Conservation (phyloP, 2,329 filamentous ascomycete species). For the Xylariaceae sp. region DNA sequence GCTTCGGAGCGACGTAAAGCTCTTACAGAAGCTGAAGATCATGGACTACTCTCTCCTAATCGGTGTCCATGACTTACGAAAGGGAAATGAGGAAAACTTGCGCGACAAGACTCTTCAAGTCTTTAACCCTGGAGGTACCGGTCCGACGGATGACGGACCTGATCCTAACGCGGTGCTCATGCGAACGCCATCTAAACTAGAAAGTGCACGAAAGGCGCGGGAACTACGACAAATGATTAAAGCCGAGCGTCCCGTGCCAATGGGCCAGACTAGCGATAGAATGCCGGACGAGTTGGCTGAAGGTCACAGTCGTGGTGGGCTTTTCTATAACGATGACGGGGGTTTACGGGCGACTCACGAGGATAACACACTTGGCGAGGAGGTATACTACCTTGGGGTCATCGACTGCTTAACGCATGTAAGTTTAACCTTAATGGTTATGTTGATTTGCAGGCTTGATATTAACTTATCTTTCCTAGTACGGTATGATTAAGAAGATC, state of each 20-base stretch:
- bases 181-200: slow-evolving; percentile 90
- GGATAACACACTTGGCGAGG: slow-evolving; percentile 80
- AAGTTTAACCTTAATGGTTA: slow-evolving; percentile 50
- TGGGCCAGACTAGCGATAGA: slow-evolving; percentile 79
- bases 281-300: slow-evolving; percentile 91
- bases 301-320: slow-evolving; percentile 69
- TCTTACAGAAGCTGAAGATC: slow-evolving; percentile 88
- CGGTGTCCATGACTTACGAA: slow-evolving; percentile 87
- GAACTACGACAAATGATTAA: slow-evolving; percentile 93
- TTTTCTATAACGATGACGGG: slow-evolving; percentile 95
- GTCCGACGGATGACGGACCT: slow-evolving; percentile 60
- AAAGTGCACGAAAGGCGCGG: slow-evolving; percentile 87
- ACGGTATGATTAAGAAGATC: slow-evolving; percentile 90
- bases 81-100: slow-evolving; percentile 94
- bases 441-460: not conserved
- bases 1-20: slow-evolving; percentile 81
- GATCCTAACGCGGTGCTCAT: slow-evolving; percentile 70
- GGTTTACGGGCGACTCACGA: slow-evolving; percentile 93
- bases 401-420: slow-evolving; percentile 98
- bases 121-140: slow-evolving; percentile 85
- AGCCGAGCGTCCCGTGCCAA: slow-evolving; percentile 89
- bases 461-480: slow-evolving; percentile 57
- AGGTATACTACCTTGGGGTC: slow-evolving; percentile 97
- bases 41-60: slow-evolving; percentile 99
- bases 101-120: slow-evolving; percentile 88